Evolutionary conservation across 768 basidiomycete genomes (phyloP), one percentile per base, ranked within the genome.

Genomic region (Tulasnella calospora): DNA sequence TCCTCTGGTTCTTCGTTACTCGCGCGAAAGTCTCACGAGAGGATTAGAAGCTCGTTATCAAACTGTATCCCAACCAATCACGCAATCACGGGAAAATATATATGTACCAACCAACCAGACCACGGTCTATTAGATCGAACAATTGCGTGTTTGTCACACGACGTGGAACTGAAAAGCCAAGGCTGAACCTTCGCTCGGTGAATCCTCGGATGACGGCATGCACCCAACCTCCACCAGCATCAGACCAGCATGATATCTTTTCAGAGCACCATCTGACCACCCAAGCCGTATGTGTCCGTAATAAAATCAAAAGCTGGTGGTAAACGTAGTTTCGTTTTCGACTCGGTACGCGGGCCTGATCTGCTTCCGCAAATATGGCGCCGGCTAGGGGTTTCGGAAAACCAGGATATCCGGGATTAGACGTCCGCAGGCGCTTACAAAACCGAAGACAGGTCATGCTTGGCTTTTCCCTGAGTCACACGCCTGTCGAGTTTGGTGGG

Each of bases 1-100:
- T 87, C n/a, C 81, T 91, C 69, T 91, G 90, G 90, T 67, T 72
- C 55, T 70, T 76, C 17, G 67, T 76, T 17, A 51, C 70, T 6
- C 61, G 69, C n/a, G n/a, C 69, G 30, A 78, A 73, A 19, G 61
- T 67, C 27, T 35, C 61, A 19, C 61, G 61, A 30, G 12, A 67
- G 61, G 69, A 78, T 15, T 78, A 67, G 61, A 67, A 35, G 13
- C 17, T 30, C 33, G 15, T 35, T 33, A 27, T 15, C 27, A 35
- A n/a, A 17, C 30, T 9, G 27, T 67, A 12, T 27, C 33, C 61
- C 27, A 17, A 35, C 33, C 61, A 67, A 23, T 67, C n/a, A n/a
- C 51, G 44, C 61, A 67, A 23, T 67, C n/a, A n/a, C 51, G 44
- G 44, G 17, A 44, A 51, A 51, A 8, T 51, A 51, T 12, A 51